phyloP scores from a whole-genome alignment of 2,329 filamentous ascomycete genomes.

The Sporothrix phasma region DNA sequence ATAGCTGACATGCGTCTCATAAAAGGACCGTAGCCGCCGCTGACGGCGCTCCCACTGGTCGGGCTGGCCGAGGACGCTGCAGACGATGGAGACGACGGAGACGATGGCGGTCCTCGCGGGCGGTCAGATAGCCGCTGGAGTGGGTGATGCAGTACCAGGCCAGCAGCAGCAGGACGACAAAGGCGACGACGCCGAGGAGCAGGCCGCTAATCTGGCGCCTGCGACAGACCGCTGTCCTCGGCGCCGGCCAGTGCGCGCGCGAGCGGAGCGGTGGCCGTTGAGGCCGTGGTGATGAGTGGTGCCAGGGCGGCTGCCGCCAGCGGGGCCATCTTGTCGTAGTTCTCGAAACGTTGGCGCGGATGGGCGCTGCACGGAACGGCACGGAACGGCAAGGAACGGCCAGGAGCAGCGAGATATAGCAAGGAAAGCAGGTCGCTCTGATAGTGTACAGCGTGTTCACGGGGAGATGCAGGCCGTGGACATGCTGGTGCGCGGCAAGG shows the following conservation, averaged over 20 bases:
- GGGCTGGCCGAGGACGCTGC: too few relatives aligned
- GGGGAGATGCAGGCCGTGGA: too few relatives aligned
- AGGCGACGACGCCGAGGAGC: constrained; percentile 30
- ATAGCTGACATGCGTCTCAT: not conserved
- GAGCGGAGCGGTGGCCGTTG: not conserved
- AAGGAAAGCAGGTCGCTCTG: too few relatives aligned
- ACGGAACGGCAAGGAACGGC: too few relatives aligned
- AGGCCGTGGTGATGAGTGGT: not conserved
- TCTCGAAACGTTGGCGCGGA: not conserved
- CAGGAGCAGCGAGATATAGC: not conserved
- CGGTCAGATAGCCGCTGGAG: not conserved
- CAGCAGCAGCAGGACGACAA: constrained; percentile 28
- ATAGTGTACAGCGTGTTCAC: too few relatives aligned
- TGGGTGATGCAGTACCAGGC: constrained; percentile 25
- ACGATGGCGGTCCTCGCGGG: not conserved
- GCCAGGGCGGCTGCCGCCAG: not conserved
- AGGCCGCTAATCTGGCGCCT: constrained; percentile 34
- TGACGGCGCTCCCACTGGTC: not conserved
- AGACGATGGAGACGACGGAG: not conserved
- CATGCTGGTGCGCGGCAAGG: too few relatives aligned
- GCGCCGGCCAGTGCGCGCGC: not conserved
- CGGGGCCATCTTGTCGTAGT: not conserved
- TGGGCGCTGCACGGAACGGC: too few relatives aligned
- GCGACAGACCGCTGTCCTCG: constrained; percentile 6
- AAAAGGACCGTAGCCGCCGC: not conserved